A percentile compares a stretch with the other conserved stretches of the same genome.
Evolutionary conservation across 306 rosid genomes (phyloP).

Genomic region (Spatholobus suberectus): DNA sequence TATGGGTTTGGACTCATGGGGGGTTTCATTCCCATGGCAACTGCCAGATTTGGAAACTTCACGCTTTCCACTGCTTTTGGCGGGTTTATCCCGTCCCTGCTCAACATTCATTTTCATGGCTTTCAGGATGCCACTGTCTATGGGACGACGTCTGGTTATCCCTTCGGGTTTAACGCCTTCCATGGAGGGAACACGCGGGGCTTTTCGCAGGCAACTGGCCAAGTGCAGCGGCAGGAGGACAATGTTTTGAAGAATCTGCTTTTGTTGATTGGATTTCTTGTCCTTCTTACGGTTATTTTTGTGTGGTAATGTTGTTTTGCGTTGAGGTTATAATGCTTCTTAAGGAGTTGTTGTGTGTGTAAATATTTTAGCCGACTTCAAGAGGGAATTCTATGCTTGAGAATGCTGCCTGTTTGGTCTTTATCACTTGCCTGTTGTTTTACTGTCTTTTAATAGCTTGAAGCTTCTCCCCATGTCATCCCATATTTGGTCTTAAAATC

Average conservation of each 20-base stretch:
- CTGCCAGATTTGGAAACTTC: slow-evolving; percentile 85
- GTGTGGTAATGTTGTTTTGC: slow-evolving; percentile 52
- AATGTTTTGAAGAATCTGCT: slow-evolving; percentile 78
- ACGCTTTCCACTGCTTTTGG: slow-evolving; percentile 83
- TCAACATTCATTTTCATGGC: slow-evolving; percentile 81
- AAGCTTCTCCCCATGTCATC: background rate
- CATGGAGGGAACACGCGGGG: slow-evolving; percentile 73
- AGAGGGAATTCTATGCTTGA: slow-evolving; percentile 27
- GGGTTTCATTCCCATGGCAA: slow-evolving; percentile 81
- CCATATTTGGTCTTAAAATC: background rate
- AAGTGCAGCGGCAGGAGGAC: slow-evolving; percentile 73
- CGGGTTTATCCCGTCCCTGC: slow-evolving; percentile 79
- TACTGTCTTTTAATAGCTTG: background rate
- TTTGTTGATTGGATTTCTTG: slow-evolving; percentile 73
- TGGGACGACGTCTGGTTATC: slow-evolving; percentile 86
- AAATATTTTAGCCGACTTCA: slow-evolving; percentile 54
- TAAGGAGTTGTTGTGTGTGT: slow-evolving; percentile 39
- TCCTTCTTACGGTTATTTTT: slow-evolving; percentile 74
- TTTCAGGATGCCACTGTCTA: slow-evolving; percentile 88
- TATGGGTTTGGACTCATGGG: slow-evolving; percentile 85
- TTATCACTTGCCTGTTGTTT: background rate
- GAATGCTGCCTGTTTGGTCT: slow-evolving; percentile 31
- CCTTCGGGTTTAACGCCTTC: slow-evolving; percentile 66
- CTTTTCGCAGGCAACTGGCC: slow-evolving; percentile 54
- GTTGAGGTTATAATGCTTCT: slow-evolving; percentile 8